Base-by-base conservation (phyloP, 2,329 filamentous ascomycete genomes). In the Aulographum hederae region DNA sequence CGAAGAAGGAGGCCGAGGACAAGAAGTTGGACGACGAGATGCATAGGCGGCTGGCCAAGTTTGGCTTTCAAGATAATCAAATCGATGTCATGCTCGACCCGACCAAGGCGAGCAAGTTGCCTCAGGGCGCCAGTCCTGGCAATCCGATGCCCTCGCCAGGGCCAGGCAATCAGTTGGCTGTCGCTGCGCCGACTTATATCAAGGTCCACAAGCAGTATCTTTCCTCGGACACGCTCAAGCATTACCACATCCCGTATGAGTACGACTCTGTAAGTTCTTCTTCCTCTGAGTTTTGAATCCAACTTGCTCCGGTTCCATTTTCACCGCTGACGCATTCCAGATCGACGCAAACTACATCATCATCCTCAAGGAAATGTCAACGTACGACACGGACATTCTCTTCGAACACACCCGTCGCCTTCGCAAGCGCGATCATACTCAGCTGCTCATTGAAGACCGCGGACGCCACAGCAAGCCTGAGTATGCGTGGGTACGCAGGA, bases 391-490 rank as follows among this genome's bases (percentile, higher is more conserved):
- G 4, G 58, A 63, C 26, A 48, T 62, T 17, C 45, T 64, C 18
- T 64, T 64, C 39, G 60, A 63, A 40, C 60, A 64, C 38, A 63
- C 60, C 11, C 51, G 52, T 11, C 53, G 58, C 16, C 47, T 63
- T 14, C 55, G 58, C 31, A 42, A 43, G 6, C 38, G 39, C 13
- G 48, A 48, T 25, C 34, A 40, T 18, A 39, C 39, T 18, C 50
- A 46, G 21, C 42, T 62, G 32, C 48, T 61, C 33, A 53, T 61
- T 30, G 57, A 62, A 39, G 46, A 55, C 15, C 50, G 51, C 11
- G 43, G 45, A 29, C 46, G 49, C 26, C 43, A 43, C 12, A 46
- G 47, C 12, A 51, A 54, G 41, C 49, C 49, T 19, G 52, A 60
- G 30, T 61, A 60, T 34, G 59, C 59, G 4, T 60, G 56, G 46